Evolutionary conservation across 2,329 filamentous ascomycete genomes (phyloP), one percentile per base, ranked within the genome.

Genomic region (Apiospora rasikravindrae): DNA sequence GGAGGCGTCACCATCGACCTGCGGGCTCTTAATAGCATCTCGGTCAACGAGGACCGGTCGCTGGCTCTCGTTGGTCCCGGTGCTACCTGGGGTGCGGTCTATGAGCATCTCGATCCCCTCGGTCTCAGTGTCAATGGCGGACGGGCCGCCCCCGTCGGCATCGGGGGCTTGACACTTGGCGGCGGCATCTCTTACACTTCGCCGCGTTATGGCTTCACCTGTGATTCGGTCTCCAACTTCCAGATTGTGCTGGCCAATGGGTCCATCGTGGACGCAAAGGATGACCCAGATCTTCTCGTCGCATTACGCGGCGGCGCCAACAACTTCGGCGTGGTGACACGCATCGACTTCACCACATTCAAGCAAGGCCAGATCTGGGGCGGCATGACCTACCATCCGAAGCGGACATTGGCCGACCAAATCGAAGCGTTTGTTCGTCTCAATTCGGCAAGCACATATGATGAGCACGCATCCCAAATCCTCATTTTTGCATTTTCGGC

Each of bases 1-100:
- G 75, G 75, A 19, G 82, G 85, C 19, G 77, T 87, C 5, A 82
- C 83, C 4, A 79, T 89, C 69, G 84, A 86, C 72, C 76, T 88
- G n/a, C 77, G 78, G 11, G 75, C 76, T 4, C 78, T 89, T 13
- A 82, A 83, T 70, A 61, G 76, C 11, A 76, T 86, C 40, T 73
- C 72, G 0, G 74, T 84, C 16, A 78, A 77, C 24, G 68, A 74
- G 3, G 82, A 83, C 67, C 79, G 77, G 13, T 76, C 75, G 2
- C 81, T 78, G 4, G 82, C 84, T 6, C 80, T 78, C 13, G 77
- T 88, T 16, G 86, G 86, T 1, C 76, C 83, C 0, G 87, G 86
- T 1, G 80, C 81, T 37, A 79, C 81, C 16, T 89, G 86, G 84
- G 77, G 79, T 22, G 77, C 84, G 24, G 82, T 88, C 0, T 86